Evolutionary conservation across 768 basidiomycete genomes (phyloP), one percentile per base, ranked within the genome.

Genomic region (Lepiota venenata): DNA sequence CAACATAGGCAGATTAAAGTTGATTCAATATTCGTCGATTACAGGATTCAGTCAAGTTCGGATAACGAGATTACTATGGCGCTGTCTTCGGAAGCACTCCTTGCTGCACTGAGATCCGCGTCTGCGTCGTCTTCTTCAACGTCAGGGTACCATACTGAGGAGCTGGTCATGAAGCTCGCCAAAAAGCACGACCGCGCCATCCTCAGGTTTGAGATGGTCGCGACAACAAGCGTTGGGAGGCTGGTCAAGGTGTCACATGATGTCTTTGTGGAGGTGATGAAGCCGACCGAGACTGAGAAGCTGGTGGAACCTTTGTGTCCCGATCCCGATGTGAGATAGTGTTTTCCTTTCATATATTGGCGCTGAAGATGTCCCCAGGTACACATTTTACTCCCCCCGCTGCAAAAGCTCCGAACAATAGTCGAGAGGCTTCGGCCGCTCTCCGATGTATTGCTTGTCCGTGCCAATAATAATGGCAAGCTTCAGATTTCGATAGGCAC

Each of bases 31-130:
- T 91, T 93, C 69, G 78, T 75, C 1, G 76, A 82, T 56, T 91
- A 93, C 66, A 85, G 91, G 41, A 91, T 95, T 62, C 88, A 93
- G 63, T 93, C 92, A 18, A 93, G 93, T 61, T 80, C 88, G 2
- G 72, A 81, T 29, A 93, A 95, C 68, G 83, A 85, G 61, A 94
- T 95, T 57, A 86, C 85, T 2, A 70, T 93, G 61, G 70, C 79
- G n/a, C 70, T 94, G 22, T 75, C 83, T 2, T 77, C 87, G 4
- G 92, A 92, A 53, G 84, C 90, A 0, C 78, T 95, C 2, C 76
- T 89, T 10, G 79, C 80, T 0, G 88, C 88, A 0, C 76, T 95
- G n/a, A 79, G 77, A 41, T 90, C 88, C 4, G 79, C 80, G 0
- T 74, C 81, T 1, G 66, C 79, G 2, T 76, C 80, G 0, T 73